A percentile compares a stretch with the other conserved stretches of the same genome.
phyloP scores from a whole-genome alignment of 495 filamentous ascomycete genomes.

The Hypomontagnella submonticulosa region DNA sequence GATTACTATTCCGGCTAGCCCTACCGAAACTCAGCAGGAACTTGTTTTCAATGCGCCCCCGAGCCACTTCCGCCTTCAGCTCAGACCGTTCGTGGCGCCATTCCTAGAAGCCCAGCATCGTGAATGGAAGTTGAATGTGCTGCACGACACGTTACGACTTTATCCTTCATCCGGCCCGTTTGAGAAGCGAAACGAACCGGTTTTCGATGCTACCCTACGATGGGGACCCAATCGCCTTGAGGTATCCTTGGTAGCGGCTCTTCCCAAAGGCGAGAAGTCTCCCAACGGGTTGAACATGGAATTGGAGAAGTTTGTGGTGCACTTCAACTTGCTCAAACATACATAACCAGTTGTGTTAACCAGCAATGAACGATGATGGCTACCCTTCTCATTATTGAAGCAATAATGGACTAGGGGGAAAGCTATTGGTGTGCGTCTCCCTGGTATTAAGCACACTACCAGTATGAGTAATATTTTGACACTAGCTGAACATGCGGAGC shows the following conservation, averaged over 20 bases:
- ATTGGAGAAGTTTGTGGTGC: conserved; percentile 73
- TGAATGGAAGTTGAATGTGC: conserved; percentile 72
- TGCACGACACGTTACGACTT: conserved; percentile 59
- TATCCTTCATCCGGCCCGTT: conserved; percentile 36
- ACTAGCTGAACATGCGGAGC: too few relatives aligned
- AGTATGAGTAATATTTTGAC: too few relatives aligned
- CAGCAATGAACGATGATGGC: background rate
- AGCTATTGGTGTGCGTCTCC: too few relatives aligned
- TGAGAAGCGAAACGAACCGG: conserved; percentile 52
- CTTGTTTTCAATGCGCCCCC: conserved; percentile 72
- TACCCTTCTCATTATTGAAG: background rate
- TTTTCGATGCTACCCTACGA: conserved; percentile 70
- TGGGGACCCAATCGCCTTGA: conserved; percentile 74
- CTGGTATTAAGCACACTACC: too few relatives aligned
- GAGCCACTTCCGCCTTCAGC: conserved; percentile 71
- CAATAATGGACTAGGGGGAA: too few relatives aligned
- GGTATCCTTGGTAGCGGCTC: conserved; percentile 71
- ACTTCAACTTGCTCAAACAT: conserved; percentile 62
- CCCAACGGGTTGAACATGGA: conserved; percentile 68
- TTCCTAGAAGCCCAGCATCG: conserved; percentile 64
- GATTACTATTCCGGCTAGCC: conserved; percentile 69
- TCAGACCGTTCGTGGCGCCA: conserved; percentile 68
- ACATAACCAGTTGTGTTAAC: conserved; percentile 15
- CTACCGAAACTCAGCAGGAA: conserved; percentile 71
- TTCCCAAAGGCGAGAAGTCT: conserved; percentile 67